Evolutionary conservation across 1,284 basidiomycete species (phyloP), one percentile per base, ranked within the genome.

Genomic region (Sphaerobolus stellatus): DNA sequence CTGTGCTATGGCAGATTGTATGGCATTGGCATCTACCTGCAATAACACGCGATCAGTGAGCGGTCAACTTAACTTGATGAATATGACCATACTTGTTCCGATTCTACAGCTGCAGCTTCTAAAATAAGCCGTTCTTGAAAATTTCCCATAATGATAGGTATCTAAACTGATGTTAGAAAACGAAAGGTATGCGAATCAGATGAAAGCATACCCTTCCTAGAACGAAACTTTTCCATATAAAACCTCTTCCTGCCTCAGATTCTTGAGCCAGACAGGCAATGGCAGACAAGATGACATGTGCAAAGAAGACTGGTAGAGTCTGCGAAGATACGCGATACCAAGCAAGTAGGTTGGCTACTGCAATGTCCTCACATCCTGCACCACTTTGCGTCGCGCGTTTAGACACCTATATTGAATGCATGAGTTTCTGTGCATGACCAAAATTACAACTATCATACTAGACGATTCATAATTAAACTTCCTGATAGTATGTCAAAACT

Each of bases 191-290:
- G 34, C 28, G 40, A 52, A 16, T 43, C 18, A 30, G 22, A 28
- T 18, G 40, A 5, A 44, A 29, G 34, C 77, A 63, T 68, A 90
- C 88, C 51, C 88, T 76, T 36, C 86, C 84, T 48, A 87, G 68
- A n/a, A 88, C 75, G 62, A 90, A 89, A 6, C 82, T 76, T 60
- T 79, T 80, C 88, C 86, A 91, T 25, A 88, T 62, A 24, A 72
- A 68, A 22, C 74, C 68, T 2, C 72, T 68, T 20, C 62, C 65
- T 5, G 68, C 66, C 13, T 67, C 63, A 14, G 16, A 61, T 18
- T 30, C 46, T 63, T 88, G 82, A 1, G 80, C 74, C 30, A 90
- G 70, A 59, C 81, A 86, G 6, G 76, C 77, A 51, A 87, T 69
- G 7, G 84, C 80, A 3, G 85, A 76, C 22, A 83, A 68, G 20